Conservation (phyloP, 371 early-diverging fungal species). For the Saksenaea oblongispora region DNA sequence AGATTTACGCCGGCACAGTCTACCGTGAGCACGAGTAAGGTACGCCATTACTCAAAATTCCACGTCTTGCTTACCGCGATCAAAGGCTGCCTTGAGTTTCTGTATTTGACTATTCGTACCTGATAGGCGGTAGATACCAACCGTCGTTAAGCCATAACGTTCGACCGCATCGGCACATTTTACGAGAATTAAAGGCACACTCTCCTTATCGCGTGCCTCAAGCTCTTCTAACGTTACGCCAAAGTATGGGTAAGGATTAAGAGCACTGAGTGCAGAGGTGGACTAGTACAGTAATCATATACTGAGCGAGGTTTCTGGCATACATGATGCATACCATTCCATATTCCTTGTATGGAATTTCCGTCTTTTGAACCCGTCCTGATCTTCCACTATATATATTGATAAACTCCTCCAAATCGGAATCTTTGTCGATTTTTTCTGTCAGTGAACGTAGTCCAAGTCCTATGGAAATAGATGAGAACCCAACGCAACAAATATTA, state of each 20-base stretch:
- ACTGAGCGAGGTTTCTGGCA: not conserved
- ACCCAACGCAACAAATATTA: not conserved
- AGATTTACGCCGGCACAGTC: constrained; percentile 68
- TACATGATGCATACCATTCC: constrained; percentile 39
- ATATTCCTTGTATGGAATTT: constrained; percentile 65
- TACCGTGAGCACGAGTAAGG: constrained; percentile 13
- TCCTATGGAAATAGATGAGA: constrained; percentile 15
- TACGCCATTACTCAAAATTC: not conserved
- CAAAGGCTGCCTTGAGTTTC: constrained; percentile 68
- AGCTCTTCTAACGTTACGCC: constrained; percentile 65
- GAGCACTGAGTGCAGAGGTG: constrained; percentile 50
- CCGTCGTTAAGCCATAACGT: constrained; percentile 58
- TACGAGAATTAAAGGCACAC: constrained; percentile 72
- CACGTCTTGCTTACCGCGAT: constrained; percentile 51
- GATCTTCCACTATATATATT: constrained; percentile 30
- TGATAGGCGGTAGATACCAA: constrained; percentile 86
- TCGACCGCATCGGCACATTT: constrained; percentile 86
- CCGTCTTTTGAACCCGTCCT: constrained; percentile 27
- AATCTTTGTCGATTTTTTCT: constrained; percentile 64
- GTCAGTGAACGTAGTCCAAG: constrained; percentile 56
- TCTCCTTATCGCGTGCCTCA: constrained; percentile 68
- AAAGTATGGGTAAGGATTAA: constrained; percentile 68
- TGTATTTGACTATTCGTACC: constrained; percentile 73
- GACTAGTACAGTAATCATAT: constrained; percentile 31
- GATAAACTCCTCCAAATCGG: constrained; percentile 49